Evolutionary conservation across 2,329 filamentous ascomycete genomes (phyloP).

Genomic region (Metarhizium robertsii): DNA sequence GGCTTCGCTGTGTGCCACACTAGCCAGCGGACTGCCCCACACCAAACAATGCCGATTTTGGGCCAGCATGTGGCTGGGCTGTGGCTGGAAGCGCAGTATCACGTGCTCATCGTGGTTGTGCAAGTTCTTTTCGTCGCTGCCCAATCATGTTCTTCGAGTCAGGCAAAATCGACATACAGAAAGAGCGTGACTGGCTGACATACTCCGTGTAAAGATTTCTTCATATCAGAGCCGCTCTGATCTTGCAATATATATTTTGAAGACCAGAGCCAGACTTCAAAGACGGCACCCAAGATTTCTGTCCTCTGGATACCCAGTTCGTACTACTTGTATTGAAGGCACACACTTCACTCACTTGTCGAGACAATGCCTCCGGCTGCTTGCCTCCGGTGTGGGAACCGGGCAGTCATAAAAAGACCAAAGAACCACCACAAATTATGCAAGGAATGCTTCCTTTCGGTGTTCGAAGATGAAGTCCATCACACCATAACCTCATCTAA

Average conservation of each 20-base stretch:
- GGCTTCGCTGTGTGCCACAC: conserved; percentile 18
- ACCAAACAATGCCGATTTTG: conserved; percentile 4
- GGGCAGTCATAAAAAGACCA: conserved; percentile 83
- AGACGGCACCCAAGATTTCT: background rate
- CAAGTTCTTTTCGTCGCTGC: background rate
- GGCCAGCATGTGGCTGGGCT: conserved; percentile 6
- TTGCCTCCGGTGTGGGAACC: conserved; percentile 67
- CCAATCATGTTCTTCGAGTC: background rate
- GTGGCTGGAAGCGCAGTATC: background rate
- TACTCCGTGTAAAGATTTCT: background rate
- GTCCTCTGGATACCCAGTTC: background rate
- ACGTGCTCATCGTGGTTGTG: conserved; percentile 1
- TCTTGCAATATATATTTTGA: background rate
- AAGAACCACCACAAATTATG: conserved; percentile 95
- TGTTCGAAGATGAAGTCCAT: conserved; percentile 91
- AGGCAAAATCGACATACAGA: background rate
- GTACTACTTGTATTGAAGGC: background rate
- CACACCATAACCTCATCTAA: conserved; percentile 75
- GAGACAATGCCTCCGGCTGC: conserved; percentile 61
- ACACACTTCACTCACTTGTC: background rate
- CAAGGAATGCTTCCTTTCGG: conserved; percentile 72
- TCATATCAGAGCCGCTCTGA: background rate
- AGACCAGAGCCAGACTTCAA: background rate
- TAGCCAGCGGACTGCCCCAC: conserved; percentile 9
- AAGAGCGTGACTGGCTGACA: background rate